Percentiles rank a stretch among this genome's conserved stretches.
Evolutionary conservation across 495 filamentous ascomycete genomes (phyloP).

Genomic region (Aspergillus hancockii): DNA sequence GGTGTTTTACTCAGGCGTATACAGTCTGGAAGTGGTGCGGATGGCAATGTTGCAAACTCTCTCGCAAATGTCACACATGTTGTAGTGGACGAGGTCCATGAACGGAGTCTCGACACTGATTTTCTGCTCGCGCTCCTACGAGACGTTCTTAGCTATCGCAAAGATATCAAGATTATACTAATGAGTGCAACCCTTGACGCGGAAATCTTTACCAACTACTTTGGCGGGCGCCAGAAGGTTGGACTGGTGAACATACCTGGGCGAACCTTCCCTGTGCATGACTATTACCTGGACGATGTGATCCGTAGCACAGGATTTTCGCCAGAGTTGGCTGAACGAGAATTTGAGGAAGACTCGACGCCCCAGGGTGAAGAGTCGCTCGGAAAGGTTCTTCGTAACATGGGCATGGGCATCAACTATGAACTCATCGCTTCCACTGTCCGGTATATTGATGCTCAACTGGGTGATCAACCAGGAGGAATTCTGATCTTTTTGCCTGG

Average conservation of each 20-base stretch:
- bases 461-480: slow-evolving; percentile 70
- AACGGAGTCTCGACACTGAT: slow-evolving; percentile 92
- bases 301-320: slow-evolving; percentile 76
- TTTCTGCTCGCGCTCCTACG: slow-evolving; percentile 88
- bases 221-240: slow-evolving; percentile 66
- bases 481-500: slow-evolving; percentile 94
- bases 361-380: slow-evolving; percentile 48
- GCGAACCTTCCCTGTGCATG: slow-evolving; percentile 84
- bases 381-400: slow-evolving; percentile 65
- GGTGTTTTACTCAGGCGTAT: slow-evolving; percentile 90
- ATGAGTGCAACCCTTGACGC: slow-evolving; percentile 98
- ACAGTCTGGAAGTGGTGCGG: slow-evolving; percentile 78
- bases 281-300: slow-evolving; percentile 90
- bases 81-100: slow-evolving; percentile 96
- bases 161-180: slow-evolving; percentile 88
- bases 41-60: slow-evolving; percentile 74
- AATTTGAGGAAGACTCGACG: slow-evolving; percentile 39
- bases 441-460: slow-evolving; percentile 72
- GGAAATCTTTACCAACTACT: slow-evolving; percentile 81
- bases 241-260: slow-evolving; percentile 83
- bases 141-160: slow-evolving; percentile 72
- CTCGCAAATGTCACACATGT: slow-evolving; percentile 91
- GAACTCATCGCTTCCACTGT: slow-evolving; percentile 80
- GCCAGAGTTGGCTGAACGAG: slow-evolving; percentile 35
- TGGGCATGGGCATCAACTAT: slow-evolving; percentile 92